Conservation (phyloP, 2,329 filamentous ascomycete species). For the Calonectria pseudoturangicola region DNA sequence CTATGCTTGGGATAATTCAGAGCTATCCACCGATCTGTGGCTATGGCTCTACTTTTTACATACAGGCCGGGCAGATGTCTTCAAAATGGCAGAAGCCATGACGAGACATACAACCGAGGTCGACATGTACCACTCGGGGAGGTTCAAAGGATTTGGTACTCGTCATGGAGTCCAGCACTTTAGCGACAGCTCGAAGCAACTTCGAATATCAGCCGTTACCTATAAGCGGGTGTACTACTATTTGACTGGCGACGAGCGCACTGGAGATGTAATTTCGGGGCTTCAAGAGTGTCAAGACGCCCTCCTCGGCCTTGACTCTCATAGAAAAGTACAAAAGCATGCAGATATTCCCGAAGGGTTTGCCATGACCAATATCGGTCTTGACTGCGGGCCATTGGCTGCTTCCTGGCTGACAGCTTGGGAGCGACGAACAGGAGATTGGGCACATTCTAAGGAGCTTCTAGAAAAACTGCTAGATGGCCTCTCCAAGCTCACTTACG, state of each 20-base stretch:
- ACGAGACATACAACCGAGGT: constrained; percentile 76
- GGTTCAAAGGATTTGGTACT: constrained; percentile 75
- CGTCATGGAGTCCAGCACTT: constrained; percentile 79
- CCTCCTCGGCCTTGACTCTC: constrained; percentile 41
- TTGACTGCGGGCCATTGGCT: constrained; percentile 45
- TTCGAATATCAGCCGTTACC: constrained; percentile 65
- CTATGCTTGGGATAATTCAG: constrained; percentile 79
- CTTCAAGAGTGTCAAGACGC: constrained; percentile 41
- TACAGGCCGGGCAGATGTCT: constrained; percentile 74
- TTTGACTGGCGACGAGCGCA: constrained; percentile 73
- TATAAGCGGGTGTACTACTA: constrained; percentile 73
- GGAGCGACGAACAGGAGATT: constrained; percentile 42
- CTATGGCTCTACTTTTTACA: constrained; percentile 78
- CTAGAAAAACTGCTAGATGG: constrained; percentile 42
- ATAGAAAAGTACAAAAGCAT: constrained; percentile 46
- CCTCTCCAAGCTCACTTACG: constrained; percentile 32
- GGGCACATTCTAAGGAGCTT: constrained; percentile 36
- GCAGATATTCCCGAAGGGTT: constrained; percentile 41
- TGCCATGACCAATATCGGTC: constrained; percentile 47
- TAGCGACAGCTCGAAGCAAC: constrained; percentile 76
- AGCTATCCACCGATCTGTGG: constrained; percentile 77
- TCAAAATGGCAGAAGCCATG: constrained; percentile 74
- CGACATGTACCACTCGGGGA: constrained; percentile 76
- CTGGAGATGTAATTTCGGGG: constrained; percentile 63
- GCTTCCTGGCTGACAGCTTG: constrained; percentile 45